Base-by-base conservation (phyloP, 2,329 filamentous ascomycete species). In the Plenodomus biglobosus region DNA sequence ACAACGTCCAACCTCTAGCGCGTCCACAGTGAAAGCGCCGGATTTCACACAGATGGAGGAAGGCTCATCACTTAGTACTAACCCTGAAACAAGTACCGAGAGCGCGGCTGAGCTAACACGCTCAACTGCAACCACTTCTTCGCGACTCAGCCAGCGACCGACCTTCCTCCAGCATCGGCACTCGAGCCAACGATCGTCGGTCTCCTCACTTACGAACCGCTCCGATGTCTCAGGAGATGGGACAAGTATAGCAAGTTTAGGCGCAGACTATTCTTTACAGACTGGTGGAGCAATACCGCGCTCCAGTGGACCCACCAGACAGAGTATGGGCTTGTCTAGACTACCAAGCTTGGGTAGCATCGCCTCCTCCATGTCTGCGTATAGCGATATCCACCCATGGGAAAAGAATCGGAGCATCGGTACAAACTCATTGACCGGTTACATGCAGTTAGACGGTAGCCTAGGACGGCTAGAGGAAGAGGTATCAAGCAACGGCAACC, bases 261-360 rank as follows among this genome's bases (percentile, higher is more conserved):
- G 87, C 6, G 84, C 85, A 8, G 91, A 96, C 69, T 94, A 87
- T 71, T 88, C 89, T 19, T 76, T 95, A 30, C 89, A 95, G 62
- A 88, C 89, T 2, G 90, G 89, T 16, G 89, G 90, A 20, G 87
- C 89, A 11, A 77, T 83, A 3, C 84, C 89, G 34, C 65, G 62
- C 34, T 67, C 65, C 8, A 66, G 53, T 46, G 58, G 56, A 38
- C 65, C 62, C 35, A 59, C 75, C 65, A 61, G 75, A 62, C 61
- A 75, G 69, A 82, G 80, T 66, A 78, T 81, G 51, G 74, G 76
- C 2, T 76, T 95, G 45, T 85, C 86, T 17, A 81, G 92, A 19
- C 83, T 91, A 10, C 86, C 92, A 52, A 96, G 92, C 73, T 80
- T 96, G 50, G 91, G 91, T 18, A 96, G 92, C 69, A 90, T 96